Evolutionary conservation across 257 asterid genomes (phyloP), one percentile per base, ranked within the genome.

Genomic region (Perilla frutescens): DNA sequence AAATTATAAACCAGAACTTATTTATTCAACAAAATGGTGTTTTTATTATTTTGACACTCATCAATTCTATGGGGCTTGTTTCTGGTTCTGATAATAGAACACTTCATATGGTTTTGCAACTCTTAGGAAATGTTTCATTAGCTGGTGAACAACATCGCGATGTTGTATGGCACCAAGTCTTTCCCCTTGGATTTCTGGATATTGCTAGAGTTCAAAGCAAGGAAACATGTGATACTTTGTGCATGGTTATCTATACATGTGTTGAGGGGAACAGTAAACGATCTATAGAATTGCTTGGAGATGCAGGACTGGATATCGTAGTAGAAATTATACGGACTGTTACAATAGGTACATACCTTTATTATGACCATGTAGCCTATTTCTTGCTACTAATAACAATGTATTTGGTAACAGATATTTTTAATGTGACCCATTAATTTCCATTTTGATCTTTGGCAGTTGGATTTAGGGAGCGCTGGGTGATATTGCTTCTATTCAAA

Each of bases 211-310:
- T 88, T 73, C 87, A 65, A 55, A 79, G 81, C 63, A 72, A 40
- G 76, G 94, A 84, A 68, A 88, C 80, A n/a, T 88, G 91, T 71
- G 97, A 87, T 77, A 90, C 96, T 55, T 63, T 94, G 76, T 87
- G 96, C 76, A 94, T 90, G 97, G 77, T 88, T 51, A 82, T 87
- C 50, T 88, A 87, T 78, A 85, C 91, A 36, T 88, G 96, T 77
- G 77, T 78, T 57, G 84, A 74, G 55, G 88, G 84, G 73, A 80
- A 74, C 56, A 60, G 61, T 20, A 82, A 54, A 45, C 78, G 72
- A 62, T 71, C 62, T 47, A 66, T 37, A 0, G 88, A 88, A 41
- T 76, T 94, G 73, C 69, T 79, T 83, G 41, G 87, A 7, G 85
- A 84, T 60, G 77, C 78, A 59, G 96, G 96, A 65, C 77, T 77